A percentile compares a stretch with the other conserved stretches of the same genome.
Conservation (phyloP, 805 yeast species). For the Cyberlindnera mrakii region DNA sequence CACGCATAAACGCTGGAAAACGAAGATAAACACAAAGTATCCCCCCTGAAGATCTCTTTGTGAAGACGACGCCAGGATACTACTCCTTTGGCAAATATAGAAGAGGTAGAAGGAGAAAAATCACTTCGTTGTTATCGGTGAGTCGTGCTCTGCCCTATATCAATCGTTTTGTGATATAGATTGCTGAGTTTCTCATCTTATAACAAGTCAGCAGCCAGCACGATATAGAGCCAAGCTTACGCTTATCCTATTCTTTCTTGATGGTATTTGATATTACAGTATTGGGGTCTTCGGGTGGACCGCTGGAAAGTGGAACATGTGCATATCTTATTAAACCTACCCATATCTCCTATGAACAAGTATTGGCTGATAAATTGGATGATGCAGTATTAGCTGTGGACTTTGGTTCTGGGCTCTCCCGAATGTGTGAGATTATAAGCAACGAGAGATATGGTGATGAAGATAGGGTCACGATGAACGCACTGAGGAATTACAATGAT, state of each 20-base stretch:
- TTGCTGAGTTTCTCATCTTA: too few relatives aligned
- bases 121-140: too few relatives aligned
- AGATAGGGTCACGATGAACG: conserved; percentile 6
- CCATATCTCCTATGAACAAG: conserved; percentile 32
- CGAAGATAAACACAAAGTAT: too few relatives aligned
- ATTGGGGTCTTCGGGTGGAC: conserved; percentile 84
- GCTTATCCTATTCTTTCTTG: too few relatives aligned
- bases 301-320: conserved; percentile 65
- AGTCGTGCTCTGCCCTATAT: too few relatives aligned
- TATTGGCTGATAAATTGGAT: conserved; percentile 22
- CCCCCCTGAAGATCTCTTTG: too few relatives aligned
- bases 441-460: conserved; percentile 8
- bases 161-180: too few relatives aligned
- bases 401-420: conserved; percentile 70
- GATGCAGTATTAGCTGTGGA: conserved; percentile 56
- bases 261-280: conserved; percentile 51
- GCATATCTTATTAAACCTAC: conserved; percentile 60
- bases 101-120: background rate
- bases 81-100: background rate
- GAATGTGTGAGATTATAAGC: conserved; percentile 38
- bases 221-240: too few relatives aligned
- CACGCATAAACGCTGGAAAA: conserved; percentile 4
- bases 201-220: too few relatives aligned
- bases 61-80: background rate
- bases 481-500: conserved; percentile 7